Evolutionary conservation across 495 filamentous ascomycete genomes (phyloP), one percentile per base, ranked within the genome.

Genomic region (Penicillium waksmanii): DNA sequence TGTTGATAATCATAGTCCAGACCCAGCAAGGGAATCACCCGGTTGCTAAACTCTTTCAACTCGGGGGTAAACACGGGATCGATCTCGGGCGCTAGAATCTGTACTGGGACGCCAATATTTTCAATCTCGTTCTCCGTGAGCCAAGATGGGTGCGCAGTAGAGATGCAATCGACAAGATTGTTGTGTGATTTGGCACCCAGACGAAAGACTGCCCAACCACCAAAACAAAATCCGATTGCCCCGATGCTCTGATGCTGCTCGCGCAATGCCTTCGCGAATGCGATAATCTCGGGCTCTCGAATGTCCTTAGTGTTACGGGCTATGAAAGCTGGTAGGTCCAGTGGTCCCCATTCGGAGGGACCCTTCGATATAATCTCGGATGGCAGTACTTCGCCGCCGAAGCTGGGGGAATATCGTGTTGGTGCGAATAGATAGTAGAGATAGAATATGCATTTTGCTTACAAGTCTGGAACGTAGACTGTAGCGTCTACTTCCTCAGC

Each of bases 161-260:
- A 75, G 31, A 87, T 73, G 51, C 70, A 78, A 60, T 87, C 83
- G n/a, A 89, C 76, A n/a, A 88, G 66, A 1, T 31, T 40, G 7
- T 59, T 27, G 43, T 74, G 73, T 3, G 66, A 70, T 5, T 56
- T 66, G 5, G 53, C 60, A 1, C 64, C 64, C 11, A 66, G 33
- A 18, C 64, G 64, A 49, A 66, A 66, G 13, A 60, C 60, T 0
- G 77, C 84, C 84, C 84, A 87, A 1, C 82, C 84, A 51, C 85
- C 84, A 51, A 75, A 88, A 73, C 86, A 89, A 67, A 79, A 87
- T 4, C 85, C 85, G 18, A 87, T 68, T 2, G 84, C 84, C 8
- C 75, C 85, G 35, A 86, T 58, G 40, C 71, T 74, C 36, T 67
- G 68, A 64, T 78, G 74, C 27, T 73, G 53, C 6, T 33, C 34